Conservation (phyloP, 2,329 filamentous ascomycete species). For the Paradendryphiella salina region DNA sequence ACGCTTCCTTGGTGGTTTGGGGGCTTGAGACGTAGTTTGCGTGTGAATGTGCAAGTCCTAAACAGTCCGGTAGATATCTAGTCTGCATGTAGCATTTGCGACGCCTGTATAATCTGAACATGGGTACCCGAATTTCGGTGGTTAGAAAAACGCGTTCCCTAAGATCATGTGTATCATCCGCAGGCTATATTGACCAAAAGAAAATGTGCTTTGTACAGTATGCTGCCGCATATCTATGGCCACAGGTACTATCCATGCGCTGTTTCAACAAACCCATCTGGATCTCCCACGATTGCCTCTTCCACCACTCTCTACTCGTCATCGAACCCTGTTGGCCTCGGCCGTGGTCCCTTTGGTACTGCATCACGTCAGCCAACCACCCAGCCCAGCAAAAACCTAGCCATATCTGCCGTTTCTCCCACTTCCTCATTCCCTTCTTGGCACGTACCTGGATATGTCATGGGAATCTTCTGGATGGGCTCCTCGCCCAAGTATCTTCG, state of each 20-base stretch:
- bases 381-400: neutral
- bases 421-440: neutral
- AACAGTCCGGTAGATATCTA: neutral
- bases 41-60: no score
- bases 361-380: constrained; percentile 7
- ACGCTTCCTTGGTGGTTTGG: no score
- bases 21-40: neutral
- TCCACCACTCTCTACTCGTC: constrained; percentile 37
- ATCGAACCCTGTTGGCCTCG: constrained; percentile 53
- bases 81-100: neutral
- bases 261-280: neutral
- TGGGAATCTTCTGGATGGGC: constrained; percentile 68
- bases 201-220: constrained; percentile 36
- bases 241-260: neutral
- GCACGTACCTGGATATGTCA: constrained; percentile 88
- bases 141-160: neutral
- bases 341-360: constrained; percentile 55
- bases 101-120: neutral
- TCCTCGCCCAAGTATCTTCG: constrained; percentile 72
- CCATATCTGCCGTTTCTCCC: neutral
- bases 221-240: constrained; percentile 6
- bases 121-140: neutral
- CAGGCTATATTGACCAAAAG: constrained; percentile 13
- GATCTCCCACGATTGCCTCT: neutral
- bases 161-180: neutral